Evolutionary conservation across 306 rosid species (phyloP), one percentile per base, ranked within the genome.

Genomic region (Benincasa hispida): DNA sequence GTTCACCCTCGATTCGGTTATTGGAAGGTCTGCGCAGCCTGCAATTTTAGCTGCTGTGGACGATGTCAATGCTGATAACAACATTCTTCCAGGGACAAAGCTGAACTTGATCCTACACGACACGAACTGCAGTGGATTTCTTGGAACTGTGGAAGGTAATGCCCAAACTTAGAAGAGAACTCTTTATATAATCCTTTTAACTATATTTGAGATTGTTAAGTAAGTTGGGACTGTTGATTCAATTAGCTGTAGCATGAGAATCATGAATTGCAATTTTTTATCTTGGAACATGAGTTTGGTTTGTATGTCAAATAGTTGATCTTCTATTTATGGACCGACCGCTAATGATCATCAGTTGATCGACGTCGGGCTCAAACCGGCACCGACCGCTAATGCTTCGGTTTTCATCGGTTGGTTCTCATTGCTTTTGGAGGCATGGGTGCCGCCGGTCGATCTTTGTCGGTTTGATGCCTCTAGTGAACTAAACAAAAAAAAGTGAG

Each of bases 1-100:
- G 55, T 87, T 89, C 79, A 88, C 89, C 63, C 84, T 88, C 87
- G 54, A 75, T 62, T 77, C 80, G 14, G 56, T 66, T 37, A 78
- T 78, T 53, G 80, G 80, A 66, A 53, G 76, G 79, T 76, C 79
- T 15, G 79, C 79, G 28, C 39, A 39, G 65, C 76, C 65, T 10
- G 80, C 75, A 5, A 78, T 78, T 53, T 66, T 65, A 34, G 80
- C 80, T 27, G 76, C 80, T 0, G 17, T 78, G 30, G 80, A 78
- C 19, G 75, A 78, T 35, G 76, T 78, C 27, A 78, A 78, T 78
- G 75, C 66, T 8, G 65, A 78, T 66, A 53, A 15, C 30, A 37
- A 11, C 45, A 22, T 78, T 65, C 80, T 78, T 78, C 56, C 76
- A 8, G 54, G 48, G 18, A 66, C 41, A 5, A 66, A 51, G 47